A percentile compares a stretch with the other conserved stretches of the same genome.
Evolutionary conservation across 345 rosid species (phyloP).

Genomic region (Cochlearia excelsa): DNA sequence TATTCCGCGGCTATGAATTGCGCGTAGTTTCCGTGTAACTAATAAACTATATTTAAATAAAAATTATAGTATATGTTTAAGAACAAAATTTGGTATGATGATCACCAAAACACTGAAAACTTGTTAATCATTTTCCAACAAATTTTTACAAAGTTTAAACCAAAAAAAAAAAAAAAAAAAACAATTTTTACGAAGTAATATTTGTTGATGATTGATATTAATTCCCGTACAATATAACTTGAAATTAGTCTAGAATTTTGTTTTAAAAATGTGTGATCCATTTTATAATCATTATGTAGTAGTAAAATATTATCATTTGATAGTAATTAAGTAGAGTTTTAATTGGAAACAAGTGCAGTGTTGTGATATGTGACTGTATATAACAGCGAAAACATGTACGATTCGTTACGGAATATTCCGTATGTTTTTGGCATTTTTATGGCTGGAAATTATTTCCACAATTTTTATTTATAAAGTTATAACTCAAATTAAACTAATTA

Average conservation of each 20-base stretch:
- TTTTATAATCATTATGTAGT: too few relatives aligned
- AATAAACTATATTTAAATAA: neutral
- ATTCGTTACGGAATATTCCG: slow-evolving; percentile 33
- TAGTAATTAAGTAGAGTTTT: too few relatives aligned
- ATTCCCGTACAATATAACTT: too few relatives aligned
- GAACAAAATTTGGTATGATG: too few relatives aligned
- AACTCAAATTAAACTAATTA: neutral
- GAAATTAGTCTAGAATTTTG: too few relatives aligned
- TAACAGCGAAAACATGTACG: slow-evolving; percentile 33
- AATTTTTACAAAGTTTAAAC: neutral
- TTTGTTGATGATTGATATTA: too few relatives aligned
- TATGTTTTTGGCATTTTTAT: neutral
- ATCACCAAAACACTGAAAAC: too few relatives aligned
- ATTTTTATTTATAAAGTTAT: neutral
- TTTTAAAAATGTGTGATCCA: too few relatives aligned
- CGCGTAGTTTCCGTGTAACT: slow-evolving; percentile 23
- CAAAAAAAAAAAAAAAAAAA: neutral
- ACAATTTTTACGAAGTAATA: too few relatives aligned
- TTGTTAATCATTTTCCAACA: too few relatives aligned
- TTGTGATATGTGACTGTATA: slow-evolving; percentile 23
- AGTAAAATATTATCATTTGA: too few relatives aligned
- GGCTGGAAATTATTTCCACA: slow-evolving; percentile 11
- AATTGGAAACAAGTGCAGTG: neutral
- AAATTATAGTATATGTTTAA: too few relatives aligned
- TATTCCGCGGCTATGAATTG: neutral